Evolutionary conservation across 192 early-diverging fungal species (phyloP), one percentile per base, ranked within the genome.

Genomic region (Martensiomyces pterosporus): DNA sequence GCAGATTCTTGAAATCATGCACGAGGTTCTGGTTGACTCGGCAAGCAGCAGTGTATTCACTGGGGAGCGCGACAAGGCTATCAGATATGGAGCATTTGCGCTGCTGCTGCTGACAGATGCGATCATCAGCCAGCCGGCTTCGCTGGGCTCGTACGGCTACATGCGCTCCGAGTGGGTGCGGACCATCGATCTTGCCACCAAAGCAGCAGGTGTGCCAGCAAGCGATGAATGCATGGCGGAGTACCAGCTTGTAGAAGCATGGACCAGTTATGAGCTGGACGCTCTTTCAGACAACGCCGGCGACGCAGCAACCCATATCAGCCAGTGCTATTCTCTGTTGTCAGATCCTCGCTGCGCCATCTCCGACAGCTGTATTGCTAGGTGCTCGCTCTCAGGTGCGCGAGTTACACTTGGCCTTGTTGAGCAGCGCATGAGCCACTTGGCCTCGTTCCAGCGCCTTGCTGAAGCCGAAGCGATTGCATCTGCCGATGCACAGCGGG

Each of bases 221-320:
- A 23, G 24, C 49, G 37, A 52, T 8, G 3, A n/a, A 10, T 44
- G 51, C 17, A 27, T 35, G 17, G 23, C 12, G 24, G 50, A 42
- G 12, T 67, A 60, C 36, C 21, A 15, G n/a, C 10, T 66, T 43
- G 55, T 48, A 3, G 46, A 66, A 54, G 34, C 58, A 13, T 73
- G 70, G 70, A 47, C 59, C 1, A 22, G 35, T 8, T 73, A 73
- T 17, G 63, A 73, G 47, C 26, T 43, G 3, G 45, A 49, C 3
- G 42, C 43, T 7, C 29, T 57, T 27, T 19, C 36, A 8, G 47
- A 55, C 33, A 43, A 62, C 26, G 16, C 47, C 4, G 35, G 24
- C 9, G 33, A 13, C 13, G 70, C 62, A 3, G 37, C 36, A 7
- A 16, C 15, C 0, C 40, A 33, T 12, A 49, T 66, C 27, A 34